phyloP scores from a whole-genome alignment of 495 filamentous ascomycete species.

The Monascus purpureus region DNA sequence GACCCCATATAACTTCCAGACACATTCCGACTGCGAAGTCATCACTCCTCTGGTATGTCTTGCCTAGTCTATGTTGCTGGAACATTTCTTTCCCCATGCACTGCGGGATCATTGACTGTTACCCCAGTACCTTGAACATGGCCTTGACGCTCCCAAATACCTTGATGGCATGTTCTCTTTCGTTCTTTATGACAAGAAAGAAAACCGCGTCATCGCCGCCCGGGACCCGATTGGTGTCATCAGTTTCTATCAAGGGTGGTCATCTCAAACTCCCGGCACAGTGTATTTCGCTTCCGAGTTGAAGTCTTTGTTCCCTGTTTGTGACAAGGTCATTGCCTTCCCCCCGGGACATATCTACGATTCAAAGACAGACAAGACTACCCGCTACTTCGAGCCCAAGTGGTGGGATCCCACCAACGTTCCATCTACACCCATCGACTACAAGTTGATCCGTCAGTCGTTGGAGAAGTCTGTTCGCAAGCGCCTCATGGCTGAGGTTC shows the following conservation, averaged over 20 bases:
- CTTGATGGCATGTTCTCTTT: slow-evolving; percentile 99
- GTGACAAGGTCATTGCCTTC: slow-evolving; percentile 88
- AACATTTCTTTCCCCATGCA: neutral
- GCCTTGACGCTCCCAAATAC: slow-evolving; percentile 80
- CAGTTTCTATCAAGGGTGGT: slow-evolving; percentile 90
- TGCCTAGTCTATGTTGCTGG: slow-evolving; percentile 3
- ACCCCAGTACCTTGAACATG: slow-evolving; percentile 77
- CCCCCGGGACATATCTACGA: slow-evolving; percentile 94
- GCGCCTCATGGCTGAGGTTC: slow-evolving; percentile 95
- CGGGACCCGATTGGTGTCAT: slow-evolving; percentile 96
- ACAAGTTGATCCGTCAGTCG: slow-evolving; percentile 61
- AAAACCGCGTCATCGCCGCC: slow-evolving; percentile 82
- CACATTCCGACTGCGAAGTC: slow-evolving; percentile 94
- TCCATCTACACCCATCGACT: slow-evolving; percentile 66
- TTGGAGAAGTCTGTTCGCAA: slow-evolving; percentile 90
- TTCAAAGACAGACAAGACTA: slow-evolving; percentile 67
- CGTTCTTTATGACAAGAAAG: slow-evolving; percentile 87
- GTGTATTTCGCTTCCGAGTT: slow-evolving; percentile 95
- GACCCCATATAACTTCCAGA: slow-evolving; percentile 82
- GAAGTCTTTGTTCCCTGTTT: slow-evolving; percentile 84
- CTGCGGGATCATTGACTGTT: no score
- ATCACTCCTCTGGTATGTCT: slow-evolving; percentile 82
- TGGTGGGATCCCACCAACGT: slow-evolving; percentile 83
- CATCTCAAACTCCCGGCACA: slow-evolving; percentile 63
- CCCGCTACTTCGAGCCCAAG: slow-evolving; percentile 75